Percentiles rank a stretch among this genome's conserved stretches.
Evolutionary conservation across 2,329 filamentous ascomycete genomes (phyloP).

Genomic region (Aspergillus costaricaensis): DNA sequence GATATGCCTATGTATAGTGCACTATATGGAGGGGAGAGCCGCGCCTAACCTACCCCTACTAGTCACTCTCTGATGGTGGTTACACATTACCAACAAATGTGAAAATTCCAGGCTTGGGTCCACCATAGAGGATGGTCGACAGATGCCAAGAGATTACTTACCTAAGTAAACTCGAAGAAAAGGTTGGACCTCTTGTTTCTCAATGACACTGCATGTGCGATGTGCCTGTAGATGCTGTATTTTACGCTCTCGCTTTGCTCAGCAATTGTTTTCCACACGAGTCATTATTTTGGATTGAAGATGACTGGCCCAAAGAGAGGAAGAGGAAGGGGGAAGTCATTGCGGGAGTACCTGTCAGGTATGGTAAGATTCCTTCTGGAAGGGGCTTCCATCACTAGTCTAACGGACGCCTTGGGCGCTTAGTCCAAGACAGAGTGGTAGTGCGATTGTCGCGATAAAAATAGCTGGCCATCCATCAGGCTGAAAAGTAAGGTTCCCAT

Average conservation of each 20-base stretch:
- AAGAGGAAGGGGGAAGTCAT: background rate
- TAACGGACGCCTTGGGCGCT: background rate
- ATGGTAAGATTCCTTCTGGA: background rate
- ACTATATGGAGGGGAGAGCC: too few relatives aligned
- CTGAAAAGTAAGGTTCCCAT: too few relatives aligned
- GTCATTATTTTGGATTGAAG: background rate
- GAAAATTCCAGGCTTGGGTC: background rate
- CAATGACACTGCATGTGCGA: background rate
- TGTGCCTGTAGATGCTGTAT: background rate
- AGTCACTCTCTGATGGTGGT: background rate
- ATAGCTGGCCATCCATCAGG: too few relatives aligned
- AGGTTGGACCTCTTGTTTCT: background rate
- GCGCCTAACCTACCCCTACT: too few relatives aligned
- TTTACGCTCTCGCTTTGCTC: background rate
- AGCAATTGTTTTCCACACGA: background rate
- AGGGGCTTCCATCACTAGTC: background rate
- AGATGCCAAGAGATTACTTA: background rate
- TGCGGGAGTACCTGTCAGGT: background rate
- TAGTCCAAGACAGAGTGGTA: too few relatives aligned
- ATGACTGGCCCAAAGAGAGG: background rate
- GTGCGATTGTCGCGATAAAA: too few relatives aligned
- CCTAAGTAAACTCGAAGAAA: background rate
- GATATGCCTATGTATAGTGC: too few relatives aligned
- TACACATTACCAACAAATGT: background rate
- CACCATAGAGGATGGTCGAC: background rate